Base-by-base conservation (phyloP, 1,139 yeast species). In the Geotrichum aggregatum region DNA sequence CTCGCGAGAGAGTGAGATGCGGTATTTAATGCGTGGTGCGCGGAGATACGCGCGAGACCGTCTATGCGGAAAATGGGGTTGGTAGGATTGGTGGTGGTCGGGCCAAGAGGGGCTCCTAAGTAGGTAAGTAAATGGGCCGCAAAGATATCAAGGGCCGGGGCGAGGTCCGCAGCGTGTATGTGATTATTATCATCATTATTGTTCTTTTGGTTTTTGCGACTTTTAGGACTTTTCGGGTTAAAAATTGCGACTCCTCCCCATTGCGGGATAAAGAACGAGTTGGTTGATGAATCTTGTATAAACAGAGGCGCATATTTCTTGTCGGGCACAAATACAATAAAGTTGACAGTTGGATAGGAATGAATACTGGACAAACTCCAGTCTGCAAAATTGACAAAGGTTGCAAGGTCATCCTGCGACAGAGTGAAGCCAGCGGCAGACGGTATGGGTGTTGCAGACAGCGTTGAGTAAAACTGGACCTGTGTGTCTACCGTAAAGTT, bases 231-330 rank as follows among this genome's bases (percentile, higher is more conserved):
- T 4, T 40, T 41, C 13, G 44, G 16, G 56, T 56, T 70, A 57
- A 54, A 67, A 57, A 62, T 65, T 49, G 54, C 61, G 13, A 73
- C 71, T 1, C 76, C 76, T n/a, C 98, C 98, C 95, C 96, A 91
- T 69, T 87, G 96, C 6, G 97, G 95, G 31, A 91, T 79, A 50
- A 87, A 68, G 64, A 86, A 91, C 42, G 92, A 81, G 62, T 84
- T 80, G 50, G 87, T 76, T 11, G 34, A 16, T 6, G 51, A 47
- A 26, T 26, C 24, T 30, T 31, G 24, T 22, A 47, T 47, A 8
- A 45, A 41, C 59, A 74, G 58, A 1, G 84, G 84, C 14, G 73
- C 67, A 19, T 70, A 71, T 16, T 73, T 69, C 35, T 70, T 63
- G 36, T 78, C 73, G 0, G 94, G 89, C 54, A 83, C 76, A 61